Evolutionary conservation across 192 early-diverging fungal species (phyloP), one percentile per base, ranked within the genome.

Genomic region (Coemansia sp.): DNA sequence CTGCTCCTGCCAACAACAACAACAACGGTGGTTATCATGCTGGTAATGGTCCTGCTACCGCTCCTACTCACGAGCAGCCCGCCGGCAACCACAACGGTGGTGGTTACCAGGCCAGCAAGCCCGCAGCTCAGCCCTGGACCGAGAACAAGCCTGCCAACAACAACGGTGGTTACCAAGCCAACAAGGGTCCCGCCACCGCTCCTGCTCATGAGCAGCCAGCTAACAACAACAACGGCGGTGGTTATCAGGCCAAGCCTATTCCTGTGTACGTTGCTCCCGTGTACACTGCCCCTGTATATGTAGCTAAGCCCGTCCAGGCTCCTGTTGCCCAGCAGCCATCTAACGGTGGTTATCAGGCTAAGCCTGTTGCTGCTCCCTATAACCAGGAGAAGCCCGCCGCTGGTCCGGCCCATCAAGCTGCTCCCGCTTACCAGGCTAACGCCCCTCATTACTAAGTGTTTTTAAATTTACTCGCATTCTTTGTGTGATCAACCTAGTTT

Each of bases 361-460:
- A 51, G 50, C 50, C 39, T 11, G 11, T 24, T 32, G 27, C 19
- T 18, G 45, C 45, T n/a, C 45, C 45, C 4, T 8, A 14, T 15
- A 10, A 13, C 30, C 6, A 32, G 30, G 30, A 11, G n/a, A n/a
- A 44, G 11, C 14, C 36, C 27, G 50, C 36, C 17, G 56, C 56
- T 27, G 56, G 37, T n/a, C 56, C 47, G 17, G 56, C 47, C 13
- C 56, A 50, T 20, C 49, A 50, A 23, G 52, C 40, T 2, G 60
- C 45, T 5, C 60, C 52, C 29, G 53, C 26, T 9, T 64, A 64
- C 40, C 10, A 34, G 41, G 60, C 60, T 33, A 41, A 47, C 13
- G 68, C 57, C 6, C 68, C 68, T 20, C 68, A 56, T 53, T 72
- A 64, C 49, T 72, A 72, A 51, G 32, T 11, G 34, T 15, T 28